These are phyloP conservation scores for Nyssa sinensis DNA, from an alignment of 148 eudicot genomes.

Conservation along the genomic window DNA sequence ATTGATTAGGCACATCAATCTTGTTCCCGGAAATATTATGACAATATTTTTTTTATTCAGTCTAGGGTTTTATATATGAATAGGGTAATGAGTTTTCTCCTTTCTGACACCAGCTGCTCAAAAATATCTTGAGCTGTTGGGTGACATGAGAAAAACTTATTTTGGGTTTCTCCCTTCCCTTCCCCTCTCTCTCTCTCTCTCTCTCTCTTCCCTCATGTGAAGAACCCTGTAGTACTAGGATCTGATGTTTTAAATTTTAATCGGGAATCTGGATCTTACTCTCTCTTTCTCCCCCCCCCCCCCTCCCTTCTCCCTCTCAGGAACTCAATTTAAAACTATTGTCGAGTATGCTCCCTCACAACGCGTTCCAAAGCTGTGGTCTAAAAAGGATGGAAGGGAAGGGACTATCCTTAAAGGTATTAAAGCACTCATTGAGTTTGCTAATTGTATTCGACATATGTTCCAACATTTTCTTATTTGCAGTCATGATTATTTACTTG, in stretches of 20 bases:
- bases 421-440: not conserved
- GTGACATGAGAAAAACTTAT: not conserved
- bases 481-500: not conserved
- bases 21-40: not conserved
- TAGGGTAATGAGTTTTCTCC: not conserved
- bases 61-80: not conserved
- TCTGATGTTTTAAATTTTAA: too few species aligned
- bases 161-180: not conserved
- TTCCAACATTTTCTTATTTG: slow-evolving; percentile 3
- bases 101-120: too few species aligned
- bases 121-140: not conserved
- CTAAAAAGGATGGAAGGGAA: slow-evolving; percentile 67
- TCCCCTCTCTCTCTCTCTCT: not conserved
- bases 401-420: slow-evolving; percentile 61
- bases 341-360: slow-evolving; percentile 75
- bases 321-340: slow-evolving; percentile 50
- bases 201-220: not conserved
- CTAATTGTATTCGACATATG: slow-evolving; percentile 1
- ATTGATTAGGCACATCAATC: too few species aligned
- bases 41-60: not conserved
- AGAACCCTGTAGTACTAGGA: not conserved
- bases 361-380: slow-evolving; percentile 53
- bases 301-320: slow-evolving; percentile 21
- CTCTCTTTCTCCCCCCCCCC: too few species aligned
- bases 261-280: not conserved